phyloP scores from a whole-genome alignment of 495 filamentous ascomycete genomes.

The Podospora pseudopauciseta region DNA sequence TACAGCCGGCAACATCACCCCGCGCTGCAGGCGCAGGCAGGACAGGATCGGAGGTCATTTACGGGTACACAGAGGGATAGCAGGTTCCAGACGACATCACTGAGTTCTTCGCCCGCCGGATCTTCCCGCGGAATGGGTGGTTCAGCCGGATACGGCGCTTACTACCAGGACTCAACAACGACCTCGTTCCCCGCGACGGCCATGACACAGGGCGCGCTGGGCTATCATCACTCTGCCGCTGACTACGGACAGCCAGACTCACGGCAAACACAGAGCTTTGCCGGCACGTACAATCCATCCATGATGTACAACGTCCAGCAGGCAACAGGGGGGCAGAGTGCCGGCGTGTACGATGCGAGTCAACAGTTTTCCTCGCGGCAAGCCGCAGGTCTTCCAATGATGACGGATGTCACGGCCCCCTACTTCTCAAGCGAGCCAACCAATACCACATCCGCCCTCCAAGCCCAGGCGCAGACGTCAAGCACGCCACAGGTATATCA shows the following conservation, averaged over 20 bases:
- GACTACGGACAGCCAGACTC: constrained; percentile 51
- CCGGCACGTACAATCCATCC: constrained; percentile 48
- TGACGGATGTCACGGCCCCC: constrained; percentile 63
- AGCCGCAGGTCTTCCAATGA: constrained; percentile 74
- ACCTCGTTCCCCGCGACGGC: constrained; percentile 42
- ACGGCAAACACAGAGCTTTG: constrained; percentile 47
- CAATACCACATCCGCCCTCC: constrained; percentile 50
- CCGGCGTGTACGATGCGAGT: constrained; percentile 70
- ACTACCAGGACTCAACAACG: constrained; percentile 52
- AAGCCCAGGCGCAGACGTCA: constrained; percentile 38
- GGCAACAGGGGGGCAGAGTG: constrained; percentile 54
- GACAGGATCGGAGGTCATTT: constrained; percentile 41
- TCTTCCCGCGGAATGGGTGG: constrained; percentile 40
- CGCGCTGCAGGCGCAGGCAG: constrained; percentile 38
- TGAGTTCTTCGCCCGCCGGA: constrained; percentile 43
- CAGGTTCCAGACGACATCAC: constrained; percentile 44
- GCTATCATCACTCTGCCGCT: constrained; percentile 46
- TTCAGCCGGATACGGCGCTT: constrained; percentile 52
- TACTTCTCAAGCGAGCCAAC: constrained; percentile 76
- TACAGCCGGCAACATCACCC: constrained; percentile 44
- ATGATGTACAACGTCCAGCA: constrained; percentile 81
- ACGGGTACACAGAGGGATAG: constrained; percentile 41
- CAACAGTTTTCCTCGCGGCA: constrained; percentile 77
- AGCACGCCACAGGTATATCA: constrained; percentile 48
- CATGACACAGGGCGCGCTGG: constrained; percentile 47